Conservation (phyloP, 768 basidiomycete genomes). For the Mycena belliarum region DNA sequence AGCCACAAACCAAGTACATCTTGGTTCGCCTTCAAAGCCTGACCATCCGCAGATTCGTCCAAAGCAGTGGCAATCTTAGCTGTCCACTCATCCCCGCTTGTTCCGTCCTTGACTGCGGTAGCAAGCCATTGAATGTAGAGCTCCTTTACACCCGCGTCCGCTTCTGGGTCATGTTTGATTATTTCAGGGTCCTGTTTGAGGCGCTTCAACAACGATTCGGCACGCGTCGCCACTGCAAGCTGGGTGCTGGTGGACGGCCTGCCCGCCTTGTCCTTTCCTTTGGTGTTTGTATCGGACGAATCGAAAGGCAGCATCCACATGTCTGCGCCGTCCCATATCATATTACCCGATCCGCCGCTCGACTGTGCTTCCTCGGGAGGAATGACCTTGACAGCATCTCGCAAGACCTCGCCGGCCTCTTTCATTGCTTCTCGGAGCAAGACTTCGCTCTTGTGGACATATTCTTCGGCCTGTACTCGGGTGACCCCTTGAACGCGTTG, state of each 20-base stretch:
- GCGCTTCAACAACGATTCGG: slow-evolving; percentile 73
- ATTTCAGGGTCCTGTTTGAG: slow-evolving; percentile 76
- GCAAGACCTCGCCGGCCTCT: slow-evolving; percentile 79
- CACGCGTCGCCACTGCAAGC: slow-evolving; percentile 67
- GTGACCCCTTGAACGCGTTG: slow-evolving; percentile 76
- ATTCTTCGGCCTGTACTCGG: slow-evolving; percentile 80
- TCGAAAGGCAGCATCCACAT: slow-evolving; percentile 75
- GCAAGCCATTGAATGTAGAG: slow-evolving; percentile 60
- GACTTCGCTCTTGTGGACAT: slow-evolving; percentile 72
- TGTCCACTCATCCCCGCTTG: slow-evolving; percentile 59
- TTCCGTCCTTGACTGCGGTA: slow-evolving; percentile 52
- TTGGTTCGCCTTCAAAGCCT: slow-evolving; percentile 50
- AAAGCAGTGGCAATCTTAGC: slow-evolving; percentile 49
- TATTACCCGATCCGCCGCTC: slow-evolving; percentile 21
- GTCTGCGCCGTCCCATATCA: slow-evolving; percentile 83
- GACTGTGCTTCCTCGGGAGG: slow-evolving; percentile 65
- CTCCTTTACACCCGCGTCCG: slow-evolving; percentile 55
- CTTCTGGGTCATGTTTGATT: slow-evolving; percentile 73
- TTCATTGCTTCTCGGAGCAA: slow-evolving; percentile 69
- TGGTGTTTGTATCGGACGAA: slow-evolving; percentile 34
- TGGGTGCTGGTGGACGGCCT: slow-evolving; percentile 38
- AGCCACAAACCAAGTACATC: slow-evolving; percentile 57
- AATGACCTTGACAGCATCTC: slow-evolving; percentile 89
- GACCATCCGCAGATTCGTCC: slow-evolving; percentile 52
- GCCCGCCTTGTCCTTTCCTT: slow-evolving; percentile 33